Percentiles rank a stretch among this genome's conserved stretches.
phyloP scores from a whole-genome alignment of 2,329 filamentous ascomycete genomes.

The Penicillium capsulatum region DNA sequence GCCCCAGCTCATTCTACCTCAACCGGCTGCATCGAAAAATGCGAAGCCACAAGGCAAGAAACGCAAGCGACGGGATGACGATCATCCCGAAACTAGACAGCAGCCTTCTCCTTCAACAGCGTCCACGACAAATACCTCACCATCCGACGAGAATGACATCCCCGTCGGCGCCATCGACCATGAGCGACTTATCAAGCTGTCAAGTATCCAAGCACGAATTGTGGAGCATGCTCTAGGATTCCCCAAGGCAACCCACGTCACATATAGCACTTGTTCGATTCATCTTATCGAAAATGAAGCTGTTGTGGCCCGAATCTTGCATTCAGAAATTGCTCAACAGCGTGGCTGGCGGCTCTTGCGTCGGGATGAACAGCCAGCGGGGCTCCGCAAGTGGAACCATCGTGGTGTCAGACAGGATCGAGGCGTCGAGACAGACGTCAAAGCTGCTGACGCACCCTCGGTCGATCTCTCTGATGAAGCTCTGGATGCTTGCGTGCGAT shows the following conservation, averaged over 20 bases:
- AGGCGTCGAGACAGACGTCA: slow-evolving; percentile 3
- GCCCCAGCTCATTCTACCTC: slow-evolving; percentile 62
- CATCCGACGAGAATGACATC: slow-evolving; percentile 37
- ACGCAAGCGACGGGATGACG: slow-evolving; percentile 37
- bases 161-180: slow-evolving; percentile 50
- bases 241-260: slow-evolving; percentile 67
- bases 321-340: slow-evolving; percentile 60
- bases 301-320: slow-evolving; percentile 70
- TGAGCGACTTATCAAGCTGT: slow-evolving; percentile 66
- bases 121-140: slow-evolving; percentile 14
- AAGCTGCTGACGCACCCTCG: slow-evolving; percentile 4
- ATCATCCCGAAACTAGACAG: slow-evolving; percentile 9
- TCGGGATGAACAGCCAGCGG: slow-evolving; percentile 68
- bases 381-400: slow-evolving; percentile 71
- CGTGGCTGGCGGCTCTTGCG: slow-evolving; percentile 74
- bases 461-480: slow-evolving; percentile 46
- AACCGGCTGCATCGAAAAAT: slow-evolving; percentile 15
- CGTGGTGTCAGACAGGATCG: slow-evolving; percentile 53
- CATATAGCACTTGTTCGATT: slow-evolving; percentile 91
- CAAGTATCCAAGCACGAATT: slow-evolving; percentile 76
- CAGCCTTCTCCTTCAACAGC: slow-evolving; percentile 7
- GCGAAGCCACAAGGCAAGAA: slow-evolving; percentile 35
- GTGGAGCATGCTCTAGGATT: slow-evolving; percentile 82
- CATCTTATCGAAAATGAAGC: slow-evolving; percentile 84
- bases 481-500: slow-evolving; percentile 71